Percentiles rank a stretch among this genome's conserved stretches.
Conservation (phyloP, 2,329 filamentous ascomycete genomes). For the Diaporthe caulivora region DNA sequence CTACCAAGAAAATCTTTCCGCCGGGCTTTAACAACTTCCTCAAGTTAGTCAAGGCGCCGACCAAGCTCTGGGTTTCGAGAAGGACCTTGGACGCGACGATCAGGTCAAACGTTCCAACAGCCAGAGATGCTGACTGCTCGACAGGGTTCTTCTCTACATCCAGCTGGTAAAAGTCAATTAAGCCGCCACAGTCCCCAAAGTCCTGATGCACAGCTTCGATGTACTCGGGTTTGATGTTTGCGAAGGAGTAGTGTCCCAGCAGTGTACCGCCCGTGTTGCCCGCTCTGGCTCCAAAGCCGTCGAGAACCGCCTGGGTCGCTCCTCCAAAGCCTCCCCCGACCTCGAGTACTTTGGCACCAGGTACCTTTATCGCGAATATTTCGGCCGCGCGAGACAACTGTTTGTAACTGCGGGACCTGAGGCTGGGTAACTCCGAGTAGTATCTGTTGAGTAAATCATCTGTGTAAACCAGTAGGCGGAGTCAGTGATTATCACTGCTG, state of each 20-base stretch:
- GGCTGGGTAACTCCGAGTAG: conserved; percentile 45
- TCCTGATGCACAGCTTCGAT: conserved; percentile 50
- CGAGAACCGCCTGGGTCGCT: neutral
- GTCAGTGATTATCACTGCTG: neutral
- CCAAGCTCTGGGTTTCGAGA: conserved; percentile 43
- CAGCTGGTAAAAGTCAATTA: conserved; percentile 45
- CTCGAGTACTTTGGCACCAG: conserved; percentile 39
- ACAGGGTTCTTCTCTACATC: conserved; percentile 46
- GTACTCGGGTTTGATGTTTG: conserved; percentile 54
- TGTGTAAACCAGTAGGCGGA: neutral
- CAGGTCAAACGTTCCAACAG: conserved; percentile 45
- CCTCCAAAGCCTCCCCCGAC: conserved; percentile 13
- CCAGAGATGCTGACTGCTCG: conserved; percentile 47
- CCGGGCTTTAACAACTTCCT: conserved; percentile 49
- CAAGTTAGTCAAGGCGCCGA: conserved; percentile 43
- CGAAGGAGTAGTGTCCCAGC: conserved; percentile 52
- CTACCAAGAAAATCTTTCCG: conserved; percentile 49
- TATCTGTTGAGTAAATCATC: conserved; percentile 40
- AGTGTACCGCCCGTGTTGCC: neutral
- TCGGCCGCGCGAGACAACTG: conserved; percentile 23
- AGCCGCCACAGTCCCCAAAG: conserved; percentile 44
- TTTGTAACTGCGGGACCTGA: conserved; percentile 41
- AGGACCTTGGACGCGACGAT: conserved; percentile 48
- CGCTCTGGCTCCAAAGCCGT: neutral
- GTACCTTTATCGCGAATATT: conserved; percentile 40